phyloP scores from a whole-genome alignment of 129 eudicot genomes.

The Kitagawia praeruptora region DNA sequence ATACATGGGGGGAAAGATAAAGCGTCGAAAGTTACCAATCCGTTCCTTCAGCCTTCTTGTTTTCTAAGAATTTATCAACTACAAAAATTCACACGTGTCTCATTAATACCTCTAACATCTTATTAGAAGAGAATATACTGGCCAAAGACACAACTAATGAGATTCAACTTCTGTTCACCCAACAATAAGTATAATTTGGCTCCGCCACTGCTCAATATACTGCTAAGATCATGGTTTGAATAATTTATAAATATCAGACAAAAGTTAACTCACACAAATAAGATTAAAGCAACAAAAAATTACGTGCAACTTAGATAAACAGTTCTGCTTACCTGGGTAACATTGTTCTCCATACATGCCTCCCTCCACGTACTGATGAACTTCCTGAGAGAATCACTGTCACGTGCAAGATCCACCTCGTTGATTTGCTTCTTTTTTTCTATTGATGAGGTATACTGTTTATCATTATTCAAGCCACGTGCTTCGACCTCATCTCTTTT shows the following conservation, averaged over 20 bases:
- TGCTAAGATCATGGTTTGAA: background rate
- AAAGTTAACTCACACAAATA: background rate
- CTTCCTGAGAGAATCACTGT: slow-evolving; percentile 30
- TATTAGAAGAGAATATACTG: background rate
- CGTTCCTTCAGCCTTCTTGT: background rate
- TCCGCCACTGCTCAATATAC: background rate
- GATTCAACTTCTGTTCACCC: background rate
- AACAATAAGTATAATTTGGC: background rate
- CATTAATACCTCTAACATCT: background rate
- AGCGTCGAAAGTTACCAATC: background rate
- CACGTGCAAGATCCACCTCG: slow-evolving; percentile 20
- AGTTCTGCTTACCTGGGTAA: slow-evolving; percentile 40
- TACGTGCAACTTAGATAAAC: background rate
- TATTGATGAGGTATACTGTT: background rate
- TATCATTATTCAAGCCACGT: slow-evolving; percentile 8
- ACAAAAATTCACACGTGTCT: background rate
- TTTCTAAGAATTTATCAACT: background rate
- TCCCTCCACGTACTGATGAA: slow-evolving; percentile 70
- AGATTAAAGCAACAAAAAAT: background rate
- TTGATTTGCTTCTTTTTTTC: slow-evolving; percentile 16
- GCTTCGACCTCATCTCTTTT: slow-evolving; percentile 17
- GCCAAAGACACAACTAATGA: background rate
- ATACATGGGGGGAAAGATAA: background rate
- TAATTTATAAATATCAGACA: background rate
- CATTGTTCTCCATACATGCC: slow-evolving; percentile 37